Evolutionary conservation across 2,329 filamentous ascomycete genomes (phyloP).

Genomic region (Fusarium sacchari): DNA sequence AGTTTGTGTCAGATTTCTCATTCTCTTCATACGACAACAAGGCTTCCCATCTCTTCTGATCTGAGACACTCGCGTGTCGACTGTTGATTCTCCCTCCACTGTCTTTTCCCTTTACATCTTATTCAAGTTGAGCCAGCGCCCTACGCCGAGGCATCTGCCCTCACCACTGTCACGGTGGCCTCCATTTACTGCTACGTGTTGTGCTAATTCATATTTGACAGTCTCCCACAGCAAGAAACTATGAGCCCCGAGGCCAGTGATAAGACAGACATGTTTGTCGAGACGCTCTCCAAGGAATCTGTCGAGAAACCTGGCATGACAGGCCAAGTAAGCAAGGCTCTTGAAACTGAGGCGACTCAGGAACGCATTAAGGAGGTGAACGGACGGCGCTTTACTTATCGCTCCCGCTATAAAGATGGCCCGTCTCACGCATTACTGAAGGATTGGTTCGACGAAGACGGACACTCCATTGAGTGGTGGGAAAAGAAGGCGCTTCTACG

Average conservation of each 20-base stretch:
- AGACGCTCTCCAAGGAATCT: neutral
- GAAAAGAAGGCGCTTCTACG: neutral
- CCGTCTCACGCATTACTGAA: no score
- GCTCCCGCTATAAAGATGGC: no score
- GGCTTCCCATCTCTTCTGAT: neutral
- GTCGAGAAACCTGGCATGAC: neutral
- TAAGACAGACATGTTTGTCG: neutral
- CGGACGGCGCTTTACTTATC: neutral
- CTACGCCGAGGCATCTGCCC: no score
- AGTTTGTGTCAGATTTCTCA: neutral
- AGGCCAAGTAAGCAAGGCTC: neutral
- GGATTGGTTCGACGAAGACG: neutral
- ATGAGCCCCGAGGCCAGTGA: neutral
- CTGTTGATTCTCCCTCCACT: neutral
- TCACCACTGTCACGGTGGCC: neutral
- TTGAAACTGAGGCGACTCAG: neutral
- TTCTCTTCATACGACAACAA: neutral
- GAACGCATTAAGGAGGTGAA: accelerated
- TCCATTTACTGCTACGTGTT: no score
- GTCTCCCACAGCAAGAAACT: neutral
- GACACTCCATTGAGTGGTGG: neutral
- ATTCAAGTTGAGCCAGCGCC: no score
- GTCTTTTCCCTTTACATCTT: neutral
- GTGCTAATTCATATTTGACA: accelerated
- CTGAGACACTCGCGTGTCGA: neutral